Evolutionary conservation across 768 basidiomycete genomes (phyloP).

Genomic region (Pholiota conissans): DNA sequence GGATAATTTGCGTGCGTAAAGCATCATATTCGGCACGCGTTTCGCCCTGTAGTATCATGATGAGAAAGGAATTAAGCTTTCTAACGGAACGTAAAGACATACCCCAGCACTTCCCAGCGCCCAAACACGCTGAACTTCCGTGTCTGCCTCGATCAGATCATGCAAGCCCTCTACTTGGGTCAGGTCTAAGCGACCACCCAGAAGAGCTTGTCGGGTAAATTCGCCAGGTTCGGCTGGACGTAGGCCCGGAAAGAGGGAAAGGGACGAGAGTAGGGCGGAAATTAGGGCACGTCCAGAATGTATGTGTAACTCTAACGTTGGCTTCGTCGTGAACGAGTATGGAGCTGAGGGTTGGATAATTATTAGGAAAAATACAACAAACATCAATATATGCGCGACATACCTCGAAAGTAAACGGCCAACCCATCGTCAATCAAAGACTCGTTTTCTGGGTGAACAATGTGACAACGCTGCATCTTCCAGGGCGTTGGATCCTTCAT

Average conservation of each 20-base stretch:
- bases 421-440: constrained; percentile 79
- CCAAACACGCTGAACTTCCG: constrained; percentile 74
- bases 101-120: constrained; percentile 73
- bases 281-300: constrained; percentile 87
- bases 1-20: constrained; percentile 65
- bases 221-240: constrained; percentile 86
- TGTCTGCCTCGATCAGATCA: constrained; percentile 88
- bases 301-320: constrained; percentile 80
- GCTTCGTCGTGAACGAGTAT: constrained; percentile 81
- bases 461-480: constrained; percentile 67
- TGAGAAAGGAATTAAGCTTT: constrained; percentile 4
- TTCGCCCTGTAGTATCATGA: constrained; percentile 49
- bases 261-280: constrained; percentile 62
- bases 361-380: not conserved
- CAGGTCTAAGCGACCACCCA: constrained; percentile 79
- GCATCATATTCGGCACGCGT: constrained; percentile 59
- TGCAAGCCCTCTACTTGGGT: constrained; percentile 88
- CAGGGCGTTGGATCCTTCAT: constrained; percentile 51
- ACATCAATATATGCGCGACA: constrained; percentile 12
- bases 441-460: constrained; percentile 60
- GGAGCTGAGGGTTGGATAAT: constrained; percentile 47
- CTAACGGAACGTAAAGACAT: constrained; percentile 25
- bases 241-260: constrained; percentile 60
- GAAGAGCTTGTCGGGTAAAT: constrained; percentile 84
- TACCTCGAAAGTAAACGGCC: constrained; percentile 81